Evolutionary conservation across 179 eudicot species (phyloP).

Genomic region (Vitellaria paradoxa): DNA sequence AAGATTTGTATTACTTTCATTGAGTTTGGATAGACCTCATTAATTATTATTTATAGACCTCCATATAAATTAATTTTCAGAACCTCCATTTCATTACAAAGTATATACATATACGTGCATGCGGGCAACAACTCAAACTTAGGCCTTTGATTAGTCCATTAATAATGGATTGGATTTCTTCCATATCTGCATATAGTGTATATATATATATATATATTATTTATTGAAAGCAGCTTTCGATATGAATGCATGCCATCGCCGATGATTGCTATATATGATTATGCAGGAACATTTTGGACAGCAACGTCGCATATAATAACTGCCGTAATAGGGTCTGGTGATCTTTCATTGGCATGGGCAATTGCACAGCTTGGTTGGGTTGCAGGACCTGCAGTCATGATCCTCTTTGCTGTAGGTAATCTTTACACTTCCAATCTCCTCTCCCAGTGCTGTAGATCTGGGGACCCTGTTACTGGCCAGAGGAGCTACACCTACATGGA

Average conservation of each 20-base stretch:
- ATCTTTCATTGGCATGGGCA: constrained; percentile 36
- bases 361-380: constrained; percentile 38
- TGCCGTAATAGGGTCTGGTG: constrained; percentile 40
- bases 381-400: constrained; percentile 29
- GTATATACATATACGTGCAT: neutral
- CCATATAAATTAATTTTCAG: neutral
- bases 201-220: too few species aligned
- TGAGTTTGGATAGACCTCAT: too few species aligned
- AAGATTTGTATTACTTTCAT: too few species aligned
- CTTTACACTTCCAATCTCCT: constrained; percentile 28
- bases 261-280: too few species aligned
- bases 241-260: too few species aligned
- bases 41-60: neutral
- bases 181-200: too few species aligned
- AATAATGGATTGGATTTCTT: too few species aligned
- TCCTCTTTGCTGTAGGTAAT: constrained; percentile 26
- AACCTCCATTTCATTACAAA: too few species aligned
- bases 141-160: neutral
- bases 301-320: constrained; percentile 31
- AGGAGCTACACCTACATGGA: constrained; percentile 38
- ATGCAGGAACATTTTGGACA: constrained; percentile 11
- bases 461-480: constrained; percentile 31
- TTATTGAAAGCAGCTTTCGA: too few species aligned
- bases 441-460: constrained; percentile 30
- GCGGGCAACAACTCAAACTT: neutral